Conservation (phyloP, 1,139 yeast species). For the Geotrichum histeridarum region DNA sequence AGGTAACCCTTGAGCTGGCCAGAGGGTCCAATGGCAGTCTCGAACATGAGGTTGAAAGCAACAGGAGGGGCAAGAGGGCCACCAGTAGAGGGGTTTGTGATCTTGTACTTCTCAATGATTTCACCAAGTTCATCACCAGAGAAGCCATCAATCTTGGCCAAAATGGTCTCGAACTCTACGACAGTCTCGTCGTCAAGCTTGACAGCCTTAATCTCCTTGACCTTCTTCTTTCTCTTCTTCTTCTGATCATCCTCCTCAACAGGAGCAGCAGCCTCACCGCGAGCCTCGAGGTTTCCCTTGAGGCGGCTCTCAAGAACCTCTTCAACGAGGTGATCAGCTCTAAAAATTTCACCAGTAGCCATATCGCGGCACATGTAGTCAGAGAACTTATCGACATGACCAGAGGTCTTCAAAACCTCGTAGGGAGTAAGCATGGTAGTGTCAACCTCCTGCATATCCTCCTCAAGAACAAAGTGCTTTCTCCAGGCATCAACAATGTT, state of each 20-base stretch:
- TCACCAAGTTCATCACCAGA: conserved; percentile 91
- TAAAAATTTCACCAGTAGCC: conserved; percentile 94
- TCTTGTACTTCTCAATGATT: conserved; percentile 71
- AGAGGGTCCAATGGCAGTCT: conserved; percentile 98
- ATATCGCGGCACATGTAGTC: conserved; percentile 99
- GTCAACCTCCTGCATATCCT: conserved; percentile 98
- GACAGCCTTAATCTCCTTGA: conserved; percentile 85
- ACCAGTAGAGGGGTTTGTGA: conserved; percentile 86
- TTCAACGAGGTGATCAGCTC: conserved; percentile 97
- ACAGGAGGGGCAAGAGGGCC: conserved; percentile 83
- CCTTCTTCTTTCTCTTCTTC: conserved; percentile 83
- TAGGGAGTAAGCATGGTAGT: conserved; percentile 96
- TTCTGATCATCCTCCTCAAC: conserved; percentile 62
- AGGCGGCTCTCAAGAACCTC: conserved; percentile 93
- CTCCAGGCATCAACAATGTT: conserved; percentile 94
- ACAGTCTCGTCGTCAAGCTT: conserved; percentile 78
- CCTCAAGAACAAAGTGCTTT: conserved; percentile 94
- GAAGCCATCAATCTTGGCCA: conserved; percentile 89
- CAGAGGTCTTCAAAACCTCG: conserved; percentile 96
- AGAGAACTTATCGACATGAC: conserved; percentile 97
- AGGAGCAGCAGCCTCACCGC: conserved; percentile 60
- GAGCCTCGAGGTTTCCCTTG: conserved; percentile 93
- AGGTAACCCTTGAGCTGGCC: conserved; percentile 92
- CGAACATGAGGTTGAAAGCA: conserved; percentile 97
- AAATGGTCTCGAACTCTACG: conserved; percentile 72